Percentiles rank a stretch among this genome's conserved stretches.
Conservation (phyloP, 345 rosid species). For the Lenwebbia sp. region DNA sequence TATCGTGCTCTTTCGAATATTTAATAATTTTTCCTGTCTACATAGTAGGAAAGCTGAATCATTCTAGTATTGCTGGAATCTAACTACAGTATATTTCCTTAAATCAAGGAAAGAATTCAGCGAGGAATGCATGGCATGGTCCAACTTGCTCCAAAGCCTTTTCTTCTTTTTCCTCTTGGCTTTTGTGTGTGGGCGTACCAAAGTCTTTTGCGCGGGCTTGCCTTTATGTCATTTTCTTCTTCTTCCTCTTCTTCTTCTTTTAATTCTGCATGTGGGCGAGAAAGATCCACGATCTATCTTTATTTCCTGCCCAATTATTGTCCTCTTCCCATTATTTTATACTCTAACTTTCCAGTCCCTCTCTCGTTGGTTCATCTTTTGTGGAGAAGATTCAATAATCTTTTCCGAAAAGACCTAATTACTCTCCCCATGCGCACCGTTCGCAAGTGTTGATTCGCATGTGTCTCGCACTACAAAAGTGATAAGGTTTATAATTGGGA, state of each 20-base stretch:
- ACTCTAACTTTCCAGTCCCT: neutral
- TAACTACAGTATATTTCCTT: neutral
- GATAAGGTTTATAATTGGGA: neutral
- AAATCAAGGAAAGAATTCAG: neutral
- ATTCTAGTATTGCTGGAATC: neutral
- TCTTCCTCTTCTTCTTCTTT: neutral
- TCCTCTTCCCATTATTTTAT: neutral
- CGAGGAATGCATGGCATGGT: neutral
- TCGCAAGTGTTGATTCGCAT: neutral
- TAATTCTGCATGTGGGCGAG: neutral
- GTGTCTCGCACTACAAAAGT: neutral
- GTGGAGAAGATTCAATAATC: neutral
- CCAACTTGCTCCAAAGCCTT: neutral
- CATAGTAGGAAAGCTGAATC: neutral
- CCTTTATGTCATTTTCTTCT: neutral
- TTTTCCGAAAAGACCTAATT: neutral
- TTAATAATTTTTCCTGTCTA: neutral
- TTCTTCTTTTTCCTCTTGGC: neutral
- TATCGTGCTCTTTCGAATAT: neutral
- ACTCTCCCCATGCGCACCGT: neutral
- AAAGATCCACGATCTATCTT: neutral
- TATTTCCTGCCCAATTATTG: neutral
- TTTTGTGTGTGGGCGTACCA: neutral
- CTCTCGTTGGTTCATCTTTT: neutral
- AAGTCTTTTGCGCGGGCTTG: neutral